These are phyloP conservation scores for Carex sylvatica DNA, from an alignment of 202 grass and related monocot species.

Conservation along the genomic window DNA sequence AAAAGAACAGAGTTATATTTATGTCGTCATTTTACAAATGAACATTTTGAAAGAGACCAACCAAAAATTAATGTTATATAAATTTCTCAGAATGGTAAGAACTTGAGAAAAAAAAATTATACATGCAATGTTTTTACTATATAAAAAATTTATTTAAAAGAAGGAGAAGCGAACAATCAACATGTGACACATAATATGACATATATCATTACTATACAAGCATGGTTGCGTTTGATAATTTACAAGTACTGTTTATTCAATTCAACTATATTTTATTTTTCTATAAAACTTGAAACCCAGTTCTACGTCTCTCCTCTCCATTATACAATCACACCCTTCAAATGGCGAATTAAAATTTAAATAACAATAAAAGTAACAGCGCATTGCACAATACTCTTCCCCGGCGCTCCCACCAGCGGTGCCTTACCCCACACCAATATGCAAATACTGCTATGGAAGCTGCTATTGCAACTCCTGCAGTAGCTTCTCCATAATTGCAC, in stretches of 20 bases:
- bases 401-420: constrained; percentile 50
- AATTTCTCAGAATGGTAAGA: too few relatives aligned
- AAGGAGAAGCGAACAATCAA: neutral
- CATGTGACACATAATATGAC: neutral
- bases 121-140: too few relatives aligned
- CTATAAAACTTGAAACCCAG: neutral
- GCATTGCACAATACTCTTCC: constrained; percentile 9
- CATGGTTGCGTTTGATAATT: constrained; percentile 5
- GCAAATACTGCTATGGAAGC: constrained; percentile 52
- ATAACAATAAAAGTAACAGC: neutral
- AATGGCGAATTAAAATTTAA: neutral
- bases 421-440: constrained; percentile 74
- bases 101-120: too few relatives aligned
- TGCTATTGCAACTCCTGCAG: constrained; percentile 43
- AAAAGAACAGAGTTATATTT: too few relatives aligned
- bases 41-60: too few relatives aligned
- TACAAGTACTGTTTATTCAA: constrained; percentile 4
- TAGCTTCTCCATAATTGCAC: constrained; percentile 31
- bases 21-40: too few relatives aligned
- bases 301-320: neutral
- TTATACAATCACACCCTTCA: neutral
- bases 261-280: neutral
- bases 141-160: neutral
- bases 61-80: too few relatives aligned
- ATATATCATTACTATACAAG: neutral